These are phyloP conservation scores for Phytophthora macrochlamydospora DNA, from an alignment of 352 stramenopile species.

Conservation along the genomic window DNA sequence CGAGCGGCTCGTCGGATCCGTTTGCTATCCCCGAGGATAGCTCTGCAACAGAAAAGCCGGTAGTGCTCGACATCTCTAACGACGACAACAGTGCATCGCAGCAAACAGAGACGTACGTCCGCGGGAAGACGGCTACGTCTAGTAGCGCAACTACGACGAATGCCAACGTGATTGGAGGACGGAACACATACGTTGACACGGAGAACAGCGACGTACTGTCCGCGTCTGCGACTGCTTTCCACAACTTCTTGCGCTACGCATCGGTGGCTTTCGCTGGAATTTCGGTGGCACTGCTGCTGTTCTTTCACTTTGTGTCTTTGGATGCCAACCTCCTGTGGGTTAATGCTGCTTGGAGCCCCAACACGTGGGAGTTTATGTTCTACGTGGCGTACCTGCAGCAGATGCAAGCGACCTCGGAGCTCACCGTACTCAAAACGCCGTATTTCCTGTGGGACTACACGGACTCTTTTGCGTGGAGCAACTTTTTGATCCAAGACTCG, in stretches of 20 bases:
- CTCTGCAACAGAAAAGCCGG: constrained; percentile 36
- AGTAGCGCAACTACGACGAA: constrained; percentile 19
- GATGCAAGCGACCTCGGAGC: constrained; percentile 61
- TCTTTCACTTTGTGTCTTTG: constrained; percentile 68
- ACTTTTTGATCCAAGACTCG: constrained; percentile 51
- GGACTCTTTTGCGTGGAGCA: constrained; percentile 74
- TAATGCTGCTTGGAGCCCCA: constrained; percentile 62
- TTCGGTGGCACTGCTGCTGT: constrained; percentile 58
- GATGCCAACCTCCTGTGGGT: constrained; percentile 50
- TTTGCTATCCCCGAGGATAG: constrained; percentile 56
- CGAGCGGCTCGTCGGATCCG: constrained; percentile 41
- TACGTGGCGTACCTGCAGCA: constrained; percentile 78
- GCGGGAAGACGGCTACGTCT: constrained; percentile 34
- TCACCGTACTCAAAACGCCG: constrained; percentile 66
- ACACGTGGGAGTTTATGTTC: constrained; percentile 77
- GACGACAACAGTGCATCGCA: constrained; percentile 29
- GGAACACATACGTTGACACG: constrained; percentile 53
- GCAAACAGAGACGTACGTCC: constrained; percentile 52
- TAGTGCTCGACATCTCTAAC: constrained; percentile 56
- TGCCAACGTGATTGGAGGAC: constrained; percentile 61
- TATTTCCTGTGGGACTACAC: constrained; percentile 76
- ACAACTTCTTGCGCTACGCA: constrained; percentile 66
- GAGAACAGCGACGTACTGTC: constrained; percentile 54
- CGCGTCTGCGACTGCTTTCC: constrained; percentile 45
- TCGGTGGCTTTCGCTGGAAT: constrained; percentile 66